phyloP scores from a whole-genome alignment of 495 filamentous ascomycete genomes.

The Penicillium goetzii region DNA sequence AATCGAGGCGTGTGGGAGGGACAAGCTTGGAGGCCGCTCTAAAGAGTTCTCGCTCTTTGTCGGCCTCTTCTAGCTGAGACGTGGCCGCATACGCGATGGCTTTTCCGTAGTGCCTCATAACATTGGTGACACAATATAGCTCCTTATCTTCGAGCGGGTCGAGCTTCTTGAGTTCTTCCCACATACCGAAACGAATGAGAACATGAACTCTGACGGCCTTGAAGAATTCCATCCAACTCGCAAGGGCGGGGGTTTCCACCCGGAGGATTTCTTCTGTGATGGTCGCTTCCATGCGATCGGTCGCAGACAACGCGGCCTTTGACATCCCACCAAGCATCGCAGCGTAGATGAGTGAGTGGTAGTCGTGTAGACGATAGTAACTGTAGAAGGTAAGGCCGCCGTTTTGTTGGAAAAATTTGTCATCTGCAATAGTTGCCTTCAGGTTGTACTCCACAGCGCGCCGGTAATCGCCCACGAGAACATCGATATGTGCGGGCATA shows the following conservation, averaged over 20 bases:
- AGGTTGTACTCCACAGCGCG: slow-evolving; percentile 60
- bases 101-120: slow-evolving; percentile 62
- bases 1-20: slow-evolving; percentile 48
- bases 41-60: slow-evolving; percentile 48
- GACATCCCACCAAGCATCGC: slow-evolving; percentile 66
- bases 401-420: slow-evolving; percentile 52
- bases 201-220: slow-evolving; percentile 62
- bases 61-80: slow-evolving; percentile 46
- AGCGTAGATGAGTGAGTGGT: slow-evolving; percentile 66
- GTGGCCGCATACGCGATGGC: slow-evolving; percentile 60
- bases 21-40: slow-evolving; percentile 47
- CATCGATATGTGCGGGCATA: slow-evolving; percentile 69
- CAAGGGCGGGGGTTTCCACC: slow-evolving; percentile 62
- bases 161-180: slow-evolving; percentile 56
- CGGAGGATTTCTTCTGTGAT: slow-evolving; percentile 59
- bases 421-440: slow-evolving; percentile 57
- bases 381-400: slow-evolving; percentile 63
- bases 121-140: slow-evolving; percentile 61
- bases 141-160: slow-evolving; percentile 48
- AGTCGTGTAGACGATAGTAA: slow-evolving; percentile 63
- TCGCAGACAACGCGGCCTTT: slow-evolving; percentile 55
- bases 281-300: slow-evolving; percentile 49
- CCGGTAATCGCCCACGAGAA: slow-evolving; percentile 65
- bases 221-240: slow-evolving; percentile 69
- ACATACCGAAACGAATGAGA: slow-evolving; percentile 63